Conservation (phyloP, 176 grass and related monocot species). For the Triticum turgidum region DNA sequence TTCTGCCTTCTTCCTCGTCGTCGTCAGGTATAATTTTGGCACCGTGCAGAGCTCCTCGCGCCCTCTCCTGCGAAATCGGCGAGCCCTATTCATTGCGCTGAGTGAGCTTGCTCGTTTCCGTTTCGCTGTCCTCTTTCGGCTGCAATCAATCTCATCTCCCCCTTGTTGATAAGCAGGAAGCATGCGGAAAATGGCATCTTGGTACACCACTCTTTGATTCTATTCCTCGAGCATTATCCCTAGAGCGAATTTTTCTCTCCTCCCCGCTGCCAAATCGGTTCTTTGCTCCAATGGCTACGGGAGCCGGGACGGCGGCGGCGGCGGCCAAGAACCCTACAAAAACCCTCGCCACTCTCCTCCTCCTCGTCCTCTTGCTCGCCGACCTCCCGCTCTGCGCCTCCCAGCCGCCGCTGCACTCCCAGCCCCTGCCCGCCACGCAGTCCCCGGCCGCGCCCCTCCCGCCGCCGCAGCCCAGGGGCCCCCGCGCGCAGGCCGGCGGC, state of each 20-base stretch:
- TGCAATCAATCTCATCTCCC: background rate
- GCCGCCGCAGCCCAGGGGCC: conserved; percentile 33
- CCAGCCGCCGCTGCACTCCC: conserved; percentile 61
- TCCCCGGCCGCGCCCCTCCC: conserved; percentile 22
- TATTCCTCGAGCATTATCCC: background rate
- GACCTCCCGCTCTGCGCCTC: conserved; percentile 43
- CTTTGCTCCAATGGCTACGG: conserved; percentile 35
- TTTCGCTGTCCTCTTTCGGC: background rate
- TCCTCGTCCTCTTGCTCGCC: conserved; percentile 41
- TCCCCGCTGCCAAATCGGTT: background rate
- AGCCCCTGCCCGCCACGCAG: conserved; percentile 52
- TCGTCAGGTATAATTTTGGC: conserved; percentile 21
- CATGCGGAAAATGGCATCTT: background rate
- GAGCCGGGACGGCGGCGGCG: background rate
- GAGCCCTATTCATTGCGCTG: too few relatives aligned
- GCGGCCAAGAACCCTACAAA: conserved; percentile 65
- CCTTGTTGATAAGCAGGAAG: background rate
- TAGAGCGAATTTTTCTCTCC: background rate
- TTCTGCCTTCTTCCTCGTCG: background rate
- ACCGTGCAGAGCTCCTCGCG: background rate
- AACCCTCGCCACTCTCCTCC: conserved; percentile 41
- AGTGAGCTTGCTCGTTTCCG: too few relatives aligned
- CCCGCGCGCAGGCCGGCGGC: conserved; percentile 43
- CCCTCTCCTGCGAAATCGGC: too few relatives aligned
- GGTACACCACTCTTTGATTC: background rate